Percentiles rank a stretch among this genome's conserved stretches.
Evolutionary conservation across 306 rosid species (phyloP).

Genomic region (Quercus ilex): DNA sequence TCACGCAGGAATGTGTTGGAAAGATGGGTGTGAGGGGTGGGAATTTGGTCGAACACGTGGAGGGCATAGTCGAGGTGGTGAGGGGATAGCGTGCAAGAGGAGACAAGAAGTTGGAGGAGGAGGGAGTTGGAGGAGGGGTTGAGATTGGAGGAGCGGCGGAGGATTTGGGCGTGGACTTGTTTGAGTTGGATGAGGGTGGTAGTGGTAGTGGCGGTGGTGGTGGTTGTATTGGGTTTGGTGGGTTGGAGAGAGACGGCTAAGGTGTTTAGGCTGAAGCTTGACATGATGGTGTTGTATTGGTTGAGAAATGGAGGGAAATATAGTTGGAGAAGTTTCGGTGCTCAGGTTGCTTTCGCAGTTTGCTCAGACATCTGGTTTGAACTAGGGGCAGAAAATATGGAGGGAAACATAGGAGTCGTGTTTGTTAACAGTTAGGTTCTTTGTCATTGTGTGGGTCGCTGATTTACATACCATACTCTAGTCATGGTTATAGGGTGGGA

Average conservation of each 20-base stretch:
- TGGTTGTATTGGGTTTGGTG: conserved; percentile 3
- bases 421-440: too few species aligned
- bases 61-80: conserved; percentile 58
- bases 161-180: conserved; percentile 72
- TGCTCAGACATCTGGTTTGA: neutral
- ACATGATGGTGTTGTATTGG: conserved; percentile 22
- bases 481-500: too few species aligned
- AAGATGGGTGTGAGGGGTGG: conserved; percentile 43
- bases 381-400: neutral
- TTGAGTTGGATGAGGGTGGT: conserved; percentile 46
- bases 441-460: too few species aligned
- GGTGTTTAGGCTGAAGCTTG: conserved; percentile 13
- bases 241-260: conserved; percentile 26
- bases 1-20: conserved; percentile 65
- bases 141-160: conserved; percentile 43
- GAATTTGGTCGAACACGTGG: conserved; percentile 54
- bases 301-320: neutral
- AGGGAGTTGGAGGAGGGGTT: conserved; percentile 33
- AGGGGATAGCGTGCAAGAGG: conserved; percentile 35
- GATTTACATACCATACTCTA: too few species aligned
- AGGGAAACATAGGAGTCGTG: neutral
- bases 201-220: conserved; percentile 31
- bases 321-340: neutral
- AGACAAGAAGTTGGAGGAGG: conserved; percentile 42
- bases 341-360: too few species aligned